Evolutionary conservation across 2,329 filamentous ascomycete genomes (phyloP).

Genomic region (Alternaria triticina): DNA sequence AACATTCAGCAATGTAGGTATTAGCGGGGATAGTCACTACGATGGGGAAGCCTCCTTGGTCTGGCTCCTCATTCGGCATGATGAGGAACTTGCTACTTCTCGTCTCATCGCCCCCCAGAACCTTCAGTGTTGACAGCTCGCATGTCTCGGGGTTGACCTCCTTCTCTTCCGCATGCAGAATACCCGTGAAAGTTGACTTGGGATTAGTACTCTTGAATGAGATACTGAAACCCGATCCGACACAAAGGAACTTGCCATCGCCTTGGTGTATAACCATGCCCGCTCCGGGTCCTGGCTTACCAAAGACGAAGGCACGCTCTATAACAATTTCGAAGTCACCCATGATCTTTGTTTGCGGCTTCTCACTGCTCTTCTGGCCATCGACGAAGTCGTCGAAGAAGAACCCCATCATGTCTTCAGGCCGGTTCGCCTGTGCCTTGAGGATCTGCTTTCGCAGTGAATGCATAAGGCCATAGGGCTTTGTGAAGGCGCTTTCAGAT

Average conservation of each 20-base stretch:
- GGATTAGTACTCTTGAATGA: conserved; percentile 16
- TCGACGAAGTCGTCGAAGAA: conserved; percentile 46
- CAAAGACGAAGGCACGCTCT: conserved; percentile 53
- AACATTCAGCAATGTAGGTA: conserved; percentile 22
- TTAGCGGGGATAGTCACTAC: conserved; percentile 4
- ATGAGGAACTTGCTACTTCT: conserved; percentile 5
- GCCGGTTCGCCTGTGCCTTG: conserved; percentile 44
- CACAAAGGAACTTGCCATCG: conserved; percentile 47
- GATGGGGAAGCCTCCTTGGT: conserved; percentile 6
- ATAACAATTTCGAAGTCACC: conserved; percentile 44
- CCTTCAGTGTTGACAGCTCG: neutral
- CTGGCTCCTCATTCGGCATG: conserved; percentile 8
- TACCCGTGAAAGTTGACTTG: conserved; percentile 47
- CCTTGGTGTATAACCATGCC: conserved; percentile 51
- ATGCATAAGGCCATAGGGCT: conserved; percentile 47
- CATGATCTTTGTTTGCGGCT: conserved; percentile 31
- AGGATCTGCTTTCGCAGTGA: conserved; percentile 39
- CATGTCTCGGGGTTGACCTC: conserved; percentile 34
- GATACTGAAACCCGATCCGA: conserved; percentile 53
- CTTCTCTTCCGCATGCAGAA: conserved; percentile 50
- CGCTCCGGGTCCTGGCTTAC: conserved; percentile 44
- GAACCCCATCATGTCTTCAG: conserved; percentile 41
- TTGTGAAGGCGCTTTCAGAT: conserved; percentile 33
- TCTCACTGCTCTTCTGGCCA: conserved; percentile 24
- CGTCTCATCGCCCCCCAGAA: conserved; percentile 12